These are phyloP conservation scores for Marchantia polymorpha DNA, from an alignment of 225 moss, liverwort and hornwort genomes.

Conservation along the genomic window DNA sequence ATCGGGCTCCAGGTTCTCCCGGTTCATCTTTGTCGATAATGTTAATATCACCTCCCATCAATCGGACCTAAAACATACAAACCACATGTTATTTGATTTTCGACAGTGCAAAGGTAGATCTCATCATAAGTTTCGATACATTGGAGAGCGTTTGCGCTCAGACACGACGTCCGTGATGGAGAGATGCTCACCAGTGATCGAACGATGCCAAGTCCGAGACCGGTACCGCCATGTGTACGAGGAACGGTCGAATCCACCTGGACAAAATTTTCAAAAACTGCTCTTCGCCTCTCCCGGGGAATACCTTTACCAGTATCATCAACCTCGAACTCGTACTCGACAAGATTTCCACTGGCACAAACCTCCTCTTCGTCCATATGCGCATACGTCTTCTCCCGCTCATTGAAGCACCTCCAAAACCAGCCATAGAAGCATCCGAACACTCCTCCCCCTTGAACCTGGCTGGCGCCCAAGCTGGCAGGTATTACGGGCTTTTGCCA, in stretches of 20 bases:
- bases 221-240: conserved; percentile 54
- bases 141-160: neutral
- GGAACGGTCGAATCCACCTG: conserved; percentile 47
- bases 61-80: conserved; percentile 35
- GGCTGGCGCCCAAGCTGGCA: conserved; percentile 13
- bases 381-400: conserved; percentile 17
- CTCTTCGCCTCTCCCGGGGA: conserved; percentile 42
- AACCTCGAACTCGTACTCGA: conserved; percentile 55
- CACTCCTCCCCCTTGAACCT: conserved; percentile 24
- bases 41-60: conserved; percentile 53
- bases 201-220: conserved; percentile 56
- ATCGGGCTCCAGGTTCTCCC: conserved; percentile 46
- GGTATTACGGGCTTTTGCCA: conserved; percentile 40
- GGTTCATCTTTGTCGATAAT: conserved; percentile 50
- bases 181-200: conserved; percentile 45
- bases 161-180: neutral
- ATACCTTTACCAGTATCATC: conserved; percentile 60
- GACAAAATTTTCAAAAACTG: conserved; percentile 58
- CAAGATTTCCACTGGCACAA: conserved; percentile 20
- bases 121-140: neutral
- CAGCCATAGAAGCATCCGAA: conserved; percentile 32
- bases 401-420: conserved; percentile 32
- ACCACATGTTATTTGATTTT: neutral
- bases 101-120: neutral
- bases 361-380: conserved; percentile 21